Conservation (phyloP, 2,329 filamentous ascomycete genomes). For the Penicillium digitatum region DNA sequence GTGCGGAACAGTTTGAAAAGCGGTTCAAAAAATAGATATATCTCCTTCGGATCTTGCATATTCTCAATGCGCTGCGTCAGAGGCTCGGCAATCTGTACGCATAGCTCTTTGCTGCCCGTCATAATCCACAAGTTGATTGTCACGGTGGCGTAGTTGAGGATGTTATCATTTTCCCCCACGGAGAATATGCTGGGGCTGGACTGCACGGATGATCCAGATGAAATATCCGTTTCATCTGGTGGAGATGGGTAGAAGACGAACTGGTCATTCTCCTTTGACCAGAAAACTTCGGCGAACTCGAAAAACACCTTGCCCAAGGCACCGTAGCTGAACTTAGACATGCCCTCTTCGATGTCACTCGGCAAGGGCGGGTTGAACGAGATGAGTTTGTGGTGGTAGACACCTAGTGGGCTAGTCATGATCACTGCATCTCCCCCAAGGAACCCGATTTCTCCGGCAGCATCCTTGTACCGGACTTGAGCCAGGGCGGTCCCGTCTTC, state of each 20-base stretch:
- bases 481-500: constrained; percentile 18
- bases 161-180: constrained; percentile 28
- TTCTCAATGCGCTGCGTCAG: constrained; percentile 45
- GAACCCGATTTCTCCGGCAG: constrained; percentile 23
- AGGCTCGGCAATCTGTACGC: constrained; percentile 44
- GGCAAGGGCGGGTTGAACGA: constrained; percentile 40
- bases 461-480: constrained; percentile 13
- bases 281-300: constrained; percentile 44
- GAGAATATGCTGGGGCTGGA: constrained; percentile 12
- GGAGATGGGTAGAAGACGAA: constrained; percentile 46
- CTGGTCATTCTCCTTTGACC: constrained; percentile 46
- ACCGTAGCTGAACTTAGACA: constrained; percentile 41
- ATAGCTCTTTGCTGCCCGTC: constrained; percentile 42
- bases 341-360: constrained; percentile 34
- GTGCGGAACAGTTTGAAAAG: constrained; percentile 45
- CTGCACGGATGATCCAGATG: constrained; percentile 27
- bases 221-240: constrained; percentile 26
- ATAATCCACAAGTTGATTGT: constrained; percentile 46
- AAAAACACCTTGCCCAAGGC: constrained; percentile 46
- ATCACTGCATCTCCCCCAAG: constrained; percentile 40
- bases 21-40: constrained; percentile 45
- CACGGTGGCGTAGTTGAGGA: constrained; percentile 45
- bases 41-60: constrained; percentile 37
- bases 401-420: constrained; percentile 41
- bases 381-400: constrained; percentile 40